Evolutionary conservation across 2,329 filamentous ascomycete genomes (phyloP).

Genomic region (Colletotrichum sp.): DNA sequence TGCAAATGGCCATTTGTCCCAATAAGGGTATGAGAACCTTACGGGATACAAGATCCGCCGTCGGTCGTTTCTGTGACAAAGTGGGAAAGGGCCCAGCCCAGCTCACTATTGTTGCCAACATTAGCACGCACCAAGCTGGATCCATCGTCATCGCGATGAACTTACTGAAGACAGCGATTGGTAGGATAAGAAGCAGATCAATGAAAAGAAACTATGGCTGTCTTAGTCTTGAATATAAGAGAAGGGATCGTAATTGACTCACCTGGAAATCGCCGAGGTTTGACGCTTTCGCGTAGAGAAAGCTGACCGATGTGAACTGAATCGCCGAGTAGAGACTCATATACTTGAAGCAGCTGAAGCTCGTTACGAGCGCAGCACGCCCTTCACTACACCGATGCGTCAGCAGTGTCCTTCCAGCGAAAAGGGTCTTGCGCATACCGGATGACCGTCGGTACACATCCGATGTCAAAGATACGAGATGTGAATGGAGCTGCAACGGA

Average conservation of each 20-base stretch:
- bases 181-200: constrained; percentile 88
- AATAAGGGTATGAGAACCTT: constrained; percentile 91
- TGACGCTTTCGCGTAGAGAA: constrained; percentile 90
- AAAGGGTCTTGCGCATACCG: constrained; percentile 51
- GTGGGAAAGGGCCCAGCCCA: constrained; percentile 86
- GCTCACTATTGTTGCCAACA: constrained; percentile 67
- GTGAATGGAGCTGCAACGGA: constrained; percentile 99
- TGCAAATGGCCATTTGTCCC: constrained; percentile 84
- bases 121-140: background rate
- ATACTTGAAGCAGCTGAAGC: constrained; percentile 99
- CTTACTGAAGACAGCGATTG: constrained; percentile 92
- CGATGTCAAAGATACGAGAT: constrained; percentile 93
- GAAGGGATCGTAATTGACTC: constrained; percentile 6
- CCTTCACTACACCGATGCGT: constrained; percentile 68
- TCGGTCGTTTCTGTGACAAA: constrained; percentile 85
- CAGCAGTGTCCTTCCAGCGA: background rate
- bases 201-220: constrained; percentile 83
- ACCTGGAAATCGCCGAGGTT: constrained; percentile 96
- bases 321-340: constrained; percentile 99
- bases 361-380: constrained; percentile 93
- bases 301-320: constrained; percentile 96
- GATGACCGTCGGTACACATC: constrained; percentile 92
- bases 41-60: constrained; percentile 87
- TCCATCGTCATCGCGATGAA: background rate
- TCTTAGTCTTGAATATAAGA: background rate